phyloP scores from a whole-genome alignment of 345 rosid species.

The Raphanus sativus region DNA sequence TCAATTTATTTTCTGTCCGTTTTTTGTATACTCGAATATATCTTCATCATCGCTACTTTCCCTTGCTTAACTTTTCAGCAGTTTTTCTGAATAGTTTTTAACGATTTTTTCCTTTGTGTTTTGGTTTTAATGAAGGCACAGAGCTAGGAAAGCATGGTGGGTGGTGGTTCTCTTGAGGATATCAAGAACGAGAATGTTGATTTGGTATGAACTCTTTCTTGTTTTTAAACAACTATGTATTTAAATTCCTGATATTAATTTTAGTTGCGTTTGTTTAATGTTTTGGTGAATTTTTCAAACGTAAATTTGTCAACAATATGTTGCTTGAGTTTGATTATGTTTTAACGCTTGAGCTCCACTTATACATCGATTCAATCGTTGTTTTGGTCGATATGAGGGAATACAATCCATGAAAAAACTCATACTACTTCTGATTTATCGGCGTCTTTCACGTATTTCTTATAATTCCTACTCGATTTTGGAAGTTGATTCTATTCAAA shows the following conservation, averaged over 20 bases:
- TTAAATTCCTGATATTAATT: neutral
- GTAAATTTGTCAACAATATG: neutral
- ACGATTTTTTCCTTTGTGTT: neutral
- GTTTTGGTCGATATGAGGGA: neutral
- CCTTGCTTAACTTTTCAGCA: neutral
- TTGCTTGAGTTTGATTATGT: neutral
- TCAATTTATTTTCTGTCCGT: neutral
- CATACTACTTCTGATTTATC: neutral
- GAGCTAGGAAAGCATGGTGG: constrained; percentile 23
- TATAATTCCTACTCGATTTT: neutral
- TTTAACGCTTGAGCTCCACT: neutral
- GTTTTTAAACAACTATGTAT: neutral
- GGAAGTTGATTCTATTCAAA: neutral
- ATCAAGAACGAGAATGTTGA: constrained; percentile 39
- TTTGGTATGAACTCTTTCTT: constrained; percentile 25
- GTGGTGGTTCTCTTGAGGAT: constrained; percentile 25
- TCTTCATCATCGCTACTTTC: neutral
- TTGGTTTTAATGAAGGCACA: constrained; percentile 11
- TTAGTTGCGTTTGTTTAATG: neutral
- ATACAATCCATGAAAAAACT: neutral
- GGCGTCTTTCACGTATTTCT: neutral
- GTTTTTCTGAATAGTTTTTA: neutral
- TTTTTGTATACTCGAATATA: constrained; percentile 10
- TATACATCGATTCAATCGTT: neutral
- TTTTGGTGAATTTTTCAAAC: neutral